Conservation (phyloP, 345 rosid genomes). For the Camelina hispida region DNA sequence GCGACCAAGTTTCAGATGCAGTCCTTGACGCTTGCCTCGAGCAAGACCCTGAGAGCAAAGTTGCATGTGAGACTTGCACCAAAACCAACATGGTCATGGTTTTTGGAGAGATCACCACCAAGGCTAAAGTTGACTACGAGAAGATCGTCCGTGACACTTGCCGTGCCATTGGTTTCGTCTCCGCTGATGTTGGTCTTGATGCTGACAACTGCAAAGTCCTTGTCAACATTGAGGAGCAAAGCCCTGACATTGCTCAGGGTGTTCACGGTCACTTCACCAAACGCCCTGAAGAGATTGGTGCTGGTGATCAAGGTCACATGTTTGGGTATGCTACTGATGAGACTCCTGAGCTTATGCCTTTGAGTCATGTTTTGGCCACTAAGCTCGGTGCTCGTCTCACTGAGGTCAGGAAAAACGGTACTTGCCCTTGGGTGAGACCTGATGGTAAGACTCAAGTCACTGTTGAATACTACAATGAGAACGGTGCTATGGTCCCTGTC, state of each 20-base stretch:
- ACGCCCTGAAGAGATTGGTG: constrained; percentile 80
- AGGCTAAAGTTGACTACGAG: constrained; percentile 75
- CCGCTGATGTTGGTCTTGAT: constrained; percentile 73
- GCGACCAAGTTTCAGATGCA: constrained; percentile 82
- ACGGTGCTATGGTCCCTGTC: constrained; percentile 80
- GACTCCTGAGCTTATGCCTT: constrained; percentile 74
- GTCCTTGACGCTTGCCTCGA: constrained; percentile 81
- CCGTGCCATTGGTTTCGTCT: constrained; percentile 66
- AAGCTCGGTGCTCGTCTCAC: constrained; percentile 79
- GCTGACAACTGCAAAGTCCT: constrained; percentile 78
- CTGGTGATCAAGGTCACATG: constrained; percentile 86
- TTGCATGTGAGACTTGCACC: constrained; percentile 81
- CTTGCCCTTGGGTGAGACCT: constrained; percentile 76
- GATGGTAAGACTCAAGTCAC: constrained; percentile 87
- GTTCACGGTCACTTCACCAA: constrained; percentile 79
- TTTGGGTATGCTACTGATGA: constrained; percentile 81
- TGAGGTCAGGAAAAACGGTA: constrained; percentile 80
- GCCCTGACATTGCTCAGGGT: constrained; percentile 82
- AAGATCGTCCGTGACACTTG: constrained; percentile 81
- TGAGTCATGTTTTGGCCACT: constrained; percentile 80
- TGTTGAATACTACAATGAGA: constrained; percentile 72
- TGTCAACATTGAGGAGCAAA: constrained; percentile 83
- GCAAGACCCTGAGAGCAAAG: constrained; percentile 85
- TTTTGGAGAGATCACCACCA: constrained; percentile 78
- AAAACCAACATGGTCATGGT: constrained; percentile 92